Evolutionary conservation across 148 eudicot species (phyloP).

Genomic region (Nepenthes gracilis): DNA sequence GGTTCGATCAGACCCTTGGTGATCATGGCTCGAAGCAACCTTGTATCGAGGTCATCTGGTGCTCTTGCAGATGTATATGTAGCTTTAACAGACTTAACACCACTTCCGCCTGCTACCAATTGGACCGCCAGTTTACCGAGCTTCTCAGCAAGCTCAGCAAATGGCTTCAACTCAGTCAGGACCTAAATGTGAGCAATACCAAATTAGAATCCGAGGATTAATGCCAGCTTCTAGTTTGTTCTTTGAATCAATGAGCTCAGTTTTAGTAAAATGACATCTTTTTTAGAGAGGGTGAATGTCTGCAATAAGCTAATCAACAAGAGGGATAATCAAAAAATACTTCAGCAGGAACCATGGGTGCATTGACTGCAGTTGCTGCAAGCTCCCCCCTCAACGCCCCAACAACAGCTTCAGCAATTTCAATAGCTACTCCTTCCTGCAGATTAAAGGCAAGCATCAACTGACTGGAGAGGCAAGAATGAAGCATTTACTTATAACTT

Average conservation of each 20-base stretch:
- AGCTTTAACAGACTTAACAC: conserved; percentile 72
- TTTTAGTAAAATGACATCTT: too few relatives aligned
- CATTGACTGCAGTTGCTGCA: conserved; percentile 94
- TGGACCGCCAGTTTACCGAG: conserved; percentile 82
- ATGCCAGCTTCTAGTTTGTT: too few relatives aligned
- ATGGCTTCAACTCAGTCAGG: conserved; percentile 73
- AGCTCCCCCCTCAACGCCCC: conserved; percentile 93
- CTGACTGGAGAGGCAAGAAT: neutral
- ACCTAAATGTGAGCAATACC: conserved; percentile 24
- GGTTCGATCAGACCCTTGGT: conserved; percentile 89
- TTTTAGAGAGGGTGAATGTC: too few relatives aligned
- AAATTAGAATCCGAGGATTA: neutral
- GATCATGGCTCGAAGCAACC: conserved; percentile 88
- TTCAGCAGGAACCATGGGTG: conserved; percentile 99
- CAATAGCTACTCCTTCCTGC: conserved; percentile 98
- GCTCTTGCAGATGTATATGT: conserved; percentile 78
- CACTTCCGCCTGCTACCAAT: conserved; percentile 82
- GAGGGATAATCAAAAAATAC: conserved; percentile 18
- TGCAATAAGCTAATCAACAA: neutral
- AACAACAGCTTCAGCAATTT: conserved; percentile 90
- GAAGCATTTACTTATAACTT: too few relatives aligned
- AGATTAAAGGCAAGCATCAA: neutral
- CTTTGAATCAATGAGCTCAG: too few relatives aligned
- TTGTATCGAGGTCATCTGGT: conserved; percentile 89
- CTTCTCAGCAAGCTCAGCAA: conserved; percentile 71